Evolutionary conservation across 306 rosid genomes (phyloP).

Genomic region (Hippophae rhamnoides): DNA sequence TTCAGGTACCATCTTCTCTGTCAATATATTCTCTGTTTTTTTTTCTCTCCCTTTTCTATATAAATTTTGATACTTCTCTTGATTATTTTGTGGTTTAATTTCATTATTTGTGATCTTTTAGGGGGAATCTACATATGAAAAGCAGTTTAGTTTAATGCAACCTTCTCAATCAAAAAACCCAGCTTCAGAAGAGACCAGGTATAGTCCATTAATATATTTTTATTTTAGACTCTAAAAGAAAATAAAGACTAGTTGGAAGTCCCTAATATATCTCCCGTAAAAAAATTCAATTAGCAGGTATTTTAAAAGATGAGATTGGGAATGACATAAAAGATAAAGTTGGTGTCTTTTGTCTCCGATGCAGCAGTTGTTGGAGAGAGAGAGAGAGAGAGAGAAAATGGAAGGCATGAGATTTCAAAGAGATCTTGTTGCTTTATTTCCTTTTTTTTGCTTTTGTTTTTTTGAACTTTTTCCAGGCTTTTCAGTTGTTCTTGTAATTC

Average conservation of each 20-base stretch:
- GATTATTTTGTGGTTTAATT: neutral
- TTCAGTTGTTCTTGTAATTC: constrained; percentile 39
- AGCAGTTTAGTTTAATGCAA: constrained; percentile 40
- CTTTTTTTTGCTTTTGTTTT: neutral
- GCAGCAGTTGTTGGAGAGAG: constrained; percentile 26
- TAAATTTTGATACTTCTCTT: neutral
- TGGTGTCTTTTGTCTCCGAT: constrained; percentile 15
- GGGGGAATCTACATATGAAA: constrained; percentile 44
- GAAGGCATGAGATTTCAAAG: constrained; percentile 22
- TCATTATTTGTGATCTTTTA: constrained; percentile 17
- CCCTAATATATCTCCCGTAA: constrained; percentile 11
- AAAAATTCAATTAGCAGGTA: constrained; percentile 26
- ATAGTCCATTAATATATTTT: constrained; percentile 2
- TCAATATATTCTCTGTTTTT: neutral
- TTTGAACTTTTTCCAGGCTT: constrained; percentile 11
- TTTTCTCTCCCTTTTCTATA: neutral
- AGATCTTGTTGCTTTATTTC: constrained; percentile 12
- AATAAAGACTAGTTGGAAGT: neutral
- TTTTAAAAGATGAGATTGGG: constrained; percentile 32
- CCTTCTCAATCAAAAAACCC: constrained; percentile 36
- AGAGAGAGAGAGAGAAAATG: constrained; percentile 21
- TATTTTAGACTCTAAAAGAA: neutral
- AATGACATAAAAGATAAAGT: constrained; percentile 18
- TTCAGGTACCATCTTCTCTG: constrained; percentile 30
- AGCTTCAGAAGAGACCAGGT: constrained; percentile 53